phyloP scores from a whole-genome alignment of 208 protist genomes.

The Porcisia hertigi region DNA sequence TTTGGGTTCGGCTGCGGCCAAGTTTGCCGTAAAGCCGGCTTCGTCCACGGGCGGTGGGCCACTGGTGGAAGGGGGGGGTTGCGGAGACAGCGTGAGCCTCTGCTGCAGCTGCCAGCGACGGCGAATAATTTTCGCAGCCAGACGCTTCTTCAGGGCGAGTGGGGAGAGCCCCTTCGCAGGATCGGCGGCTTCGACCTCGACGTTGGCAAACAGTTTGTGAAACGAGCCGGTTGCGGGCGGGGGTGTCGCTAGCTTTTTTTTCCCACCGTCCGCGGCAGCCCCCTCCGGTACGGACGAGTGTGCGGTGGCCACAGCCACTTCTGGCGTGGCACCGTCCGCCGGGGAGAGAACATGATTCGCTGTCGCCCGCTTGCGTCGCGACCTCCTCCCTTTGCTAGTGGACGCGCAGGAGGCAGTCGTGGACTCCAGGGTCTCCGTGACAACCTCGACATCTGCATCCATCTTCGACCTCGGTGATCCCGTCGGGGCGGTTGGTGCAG shows the following conservation, averaged over 20 bases:
- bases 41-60: not conserved
- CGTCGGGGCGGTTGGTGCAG: not conserved
- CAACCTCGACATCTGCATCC: not conserved
- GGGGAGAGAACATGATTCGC: not conserved
- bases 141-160: conserved; percentile 14
- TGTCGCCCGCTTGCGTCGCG: not conserved
- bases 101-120: conserved; percentile 34
- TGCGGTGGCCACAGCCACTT: not conserved
- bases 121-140: conserved; percentile 26
- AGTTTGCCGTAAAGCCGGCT: too few relatives aligned
- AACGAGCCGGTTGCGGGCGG: not conserved
- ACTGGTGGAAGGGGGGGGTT: not conserved
- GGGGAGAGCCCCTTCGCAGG: not conserved
- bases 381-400: not conserved
- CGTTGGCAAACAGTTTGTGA: not conserved
- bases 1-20: not conserved
- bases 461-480: not conserved
- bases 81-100: not conserved
- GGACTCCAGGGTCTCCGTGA: not conserved
- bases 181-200: not conserved
- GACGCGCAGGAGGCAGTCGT: not conserved
- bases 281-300: not conserved
- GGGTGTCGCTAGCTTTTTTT: not conserved
- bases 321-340: not conserved
- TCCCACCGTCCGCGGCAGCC: not conserved